phyloP scores from a whole-genome alignment of 2,329 filamentous ascomycete species.

The Botrytis sinoallii region DNA sequence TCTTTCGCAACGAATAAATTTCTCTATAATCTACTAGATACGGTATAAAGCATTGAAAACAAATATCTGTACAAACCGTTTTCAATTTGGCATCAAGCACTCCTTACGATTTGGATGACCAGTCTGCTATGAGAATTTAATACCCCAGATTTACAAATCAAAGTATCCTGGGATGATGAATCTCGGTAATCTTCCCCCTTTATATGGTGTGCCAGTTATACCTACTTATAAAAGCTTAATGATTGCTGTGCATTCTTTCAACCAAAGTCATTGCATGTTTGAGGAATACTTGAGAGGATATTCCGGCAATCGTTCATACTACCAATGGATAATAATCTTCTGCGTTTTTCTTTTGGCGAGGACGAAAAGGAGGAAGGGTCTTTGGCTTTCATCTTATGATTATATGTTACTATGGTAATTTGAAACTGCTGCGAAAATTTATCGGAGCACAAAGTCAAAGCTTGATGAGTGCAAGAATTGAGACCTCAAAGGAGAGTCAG shows the following conservation, averaged over 20 bases:
- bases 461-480: neutral
- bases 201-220: neutral
- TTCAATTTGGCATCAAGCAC: neutral
- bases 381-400: neutral
- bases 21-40: neutral
- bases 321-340: neutral
- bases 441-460: neutral
- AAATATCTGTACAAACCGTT: neutral
- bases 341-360: neutral
- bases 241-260: neutral
- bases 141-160: neutral
- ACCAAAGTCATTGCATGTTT: neutral
- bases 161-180: neutral
- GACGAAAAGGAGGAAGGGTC: neutral
- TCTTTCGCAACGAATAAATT: neutral
- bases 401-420: neutral
- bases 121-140: neutral
- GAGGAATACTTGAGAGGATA: neutral
- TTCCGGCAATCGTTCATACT: neutral
- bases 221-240: neutral
- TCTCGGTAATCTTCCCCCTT: neutral
- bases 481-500: neutral
- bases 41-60: neutral
- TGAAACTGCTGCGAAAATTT: neutral
- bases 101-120: rapidly evolving